These are phyloP conservation scores for Trametes punicea DNA, from an alignment of 768 basidiomycete species.

Conservation along the genomic window DNA sequence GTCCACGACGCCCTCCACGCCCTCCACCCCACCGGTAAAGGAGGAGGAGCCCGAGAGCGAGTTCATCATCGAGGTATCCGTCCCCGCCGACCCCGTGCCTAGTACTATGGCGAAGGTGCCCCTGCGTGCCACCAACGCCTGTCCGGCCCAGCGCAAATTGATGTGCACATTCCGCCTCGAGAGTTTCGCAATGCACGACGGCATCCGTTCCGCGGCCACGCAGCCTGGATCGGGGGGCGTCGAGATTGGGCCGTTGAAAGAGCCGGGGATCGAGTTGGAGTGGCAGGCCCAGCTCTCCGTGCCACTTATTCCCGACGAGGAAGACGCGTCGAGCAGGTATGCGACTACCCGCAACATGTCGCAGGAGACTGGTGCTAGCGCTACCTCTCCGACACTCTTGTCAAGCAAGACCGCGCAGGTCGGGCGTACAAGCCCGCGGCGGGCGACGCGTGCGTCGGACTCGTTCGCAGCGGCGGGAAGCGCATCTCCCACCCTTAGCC, in stretches of 20 bases:
- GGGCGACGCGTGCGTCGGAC: background rate
- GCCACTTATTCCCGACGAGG: slow-evolving; percentile 11
- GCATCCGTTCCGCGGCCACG: slow-evolving; percentile 35
- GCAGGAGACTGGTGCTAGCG: background rate
- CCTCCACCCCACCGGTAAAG: slow-evolving; percentile 14
- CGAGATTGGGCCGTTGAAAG: slow-evolving; percentile 56
- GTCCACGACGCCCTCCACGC: background rate
- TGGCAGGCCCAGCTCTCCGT: slow-evolving; percentile 50
- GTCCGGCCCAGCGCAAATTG: slow-evolving; percentile 66
- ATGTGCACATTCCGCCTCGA: slow-evolving; percentile 79
- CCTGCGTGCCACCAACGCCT: slow-evolving; percentile 71
- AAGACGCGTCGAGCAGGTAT: background rate
- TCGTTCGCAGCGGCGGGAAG: background rate
- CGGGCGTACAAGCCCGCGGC: background rate
- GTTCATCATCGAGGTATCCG: slow-evolving; percentile 22
- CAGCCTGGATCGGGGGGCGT: slow-evolving; percentile 25
- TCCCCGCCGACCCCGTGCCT: slow-evolving; percentile 7
- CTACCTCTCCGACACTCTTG: background rate
- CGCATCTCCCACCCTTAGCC: slow-evolving; percentile 8
- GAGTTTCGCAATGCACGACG: slow-evolving; percentile 62
- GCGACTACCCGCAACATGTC: background rate
- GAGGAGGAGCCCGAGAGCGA: slow-evolving; percentile 18
- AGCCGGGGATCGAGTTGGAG: slow-evolving; percentile 61
- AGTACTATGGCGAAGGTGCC: slow-evolving; percentile 44
- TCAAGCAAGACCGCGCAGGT: background rate